Conservation (phyloP, 805 yeast genomes). For the Soucietia sequanensis region DNA sequence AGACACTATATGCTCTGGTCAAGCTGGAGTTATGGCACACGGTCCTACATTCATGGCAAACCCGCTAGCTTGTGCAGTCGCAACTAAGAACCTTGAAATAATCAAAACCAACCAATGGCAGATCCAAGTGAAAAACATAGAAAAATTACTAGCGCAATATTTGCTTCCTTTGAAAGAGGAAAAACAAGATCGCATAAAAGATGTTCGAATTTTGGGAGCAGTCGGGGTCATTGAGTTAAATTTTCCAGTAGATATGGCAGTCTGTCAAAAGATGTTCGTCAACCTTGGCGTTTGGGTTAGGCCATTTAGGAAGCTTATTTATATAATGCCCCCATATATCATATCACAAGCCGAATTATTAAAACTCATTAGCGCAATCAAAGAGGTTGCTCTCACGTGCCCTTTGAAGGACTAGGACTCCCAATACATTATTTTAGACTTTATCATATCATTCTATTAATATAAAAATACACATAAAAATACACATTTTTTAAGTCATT, state of each 20-base stretch:
- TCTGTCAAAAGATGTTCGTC: constrained; percentile 1
- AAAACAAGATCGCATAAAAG: not conserved
- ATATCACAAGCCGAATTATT: too few relatives aligned
- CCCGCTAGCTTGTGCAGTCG: constrained; percentile 6
- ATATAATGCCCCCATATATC: constrained; percentile 5
- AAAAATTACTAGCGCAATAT: constrained; percentile 9
- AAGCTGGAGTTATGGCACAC: constrained; percentile 18
- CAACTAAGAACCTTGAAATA: constrained; percentile 11
- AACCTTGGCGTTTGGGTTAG: constrained; percentile 5
- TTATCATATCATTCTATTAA: too few relatives aligned
- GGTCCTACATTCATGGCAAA: constrained; percentile 6
- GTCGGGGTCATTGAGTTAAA: constrained; percentile 3
- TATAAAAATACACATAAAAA: too few relatives aligned
- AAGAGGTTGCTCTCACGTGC: not conserved
- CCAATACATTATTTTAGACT: too few relatives aligned
- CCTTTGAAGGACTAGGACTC: not conserved
- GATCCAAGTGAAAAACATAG: constrained; percentile 15
- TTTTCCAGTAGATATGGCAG: constrained; percentile 1
- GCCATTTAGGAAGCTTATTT: constrained; percentile 3
- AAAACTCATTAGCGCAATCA: not conserved
- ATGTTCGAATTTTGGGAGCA: constrained; percentile 4
- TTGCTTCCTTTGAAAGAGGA: constrained; percentile 2
- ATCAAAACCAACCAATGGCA: constrained; percentile 10
- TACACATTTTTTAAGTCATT: too few relatives aligned
- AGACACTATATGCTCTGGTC: constrained; percentile 15